A percentile compares a stretch with the other conserved stretches of the same genome.
phyloP scores from a whole-genome alignment of 176 grass and related monocot species.

The Juncus effusus region DNA sequence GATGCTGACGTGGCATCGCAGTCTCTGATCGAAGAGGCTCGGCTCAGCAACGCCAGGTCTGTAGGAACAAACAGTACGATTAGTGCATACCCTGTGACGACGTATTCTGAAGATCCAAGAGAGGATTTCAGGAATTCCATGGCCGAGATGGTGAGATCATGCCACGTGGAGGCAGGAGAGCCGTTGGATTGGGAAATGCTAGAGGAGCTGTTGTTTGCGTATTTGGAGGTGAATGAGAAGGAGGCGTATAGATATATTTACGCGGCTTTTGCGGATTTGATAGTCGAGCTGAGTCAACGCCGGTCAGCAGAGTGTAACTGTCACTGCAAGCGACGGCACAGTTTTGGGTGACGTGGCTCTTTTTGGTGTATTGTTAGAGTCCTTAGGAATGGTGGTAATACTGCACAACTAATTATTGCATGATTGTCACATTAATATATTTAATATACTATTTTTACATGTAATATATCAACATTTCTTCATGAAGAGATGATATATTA shows the following conservation, averaged over 20 bases:
- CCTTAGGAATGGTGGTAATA: too few relatives aligned
- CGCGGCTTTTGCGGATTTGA: constrained; percentile 19
- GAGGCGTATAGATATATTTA: constrained; percentile 13
- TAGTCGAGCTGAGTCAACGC: neutral
- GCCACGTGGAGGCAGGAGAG: neutral
- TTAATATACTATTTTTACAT: too few relatives aligned
- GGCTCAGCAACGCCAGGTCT: constrained; percentile 6
- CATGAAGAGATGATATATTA: too few relatives aligned
- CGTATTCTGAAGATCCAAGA: constrained; percentile 16
- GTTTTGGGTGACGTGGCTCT: neutral
- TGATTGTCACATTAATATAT: too few relatives aligned
- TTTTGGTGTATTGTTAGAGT: too few relatives aligned
- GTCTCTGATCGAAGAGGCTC: constrained; percentile 26
- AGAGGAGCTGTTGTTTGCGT: constrained; percentile 11
- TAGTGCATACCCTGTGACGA: neutral
- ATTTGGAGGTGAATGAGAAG: constrained; percentile 17
- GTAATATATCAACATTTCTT: too few relatives aligned
- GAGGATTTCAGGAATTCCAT: constrained; percentile 18
- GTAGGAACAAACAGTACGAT: neutral
- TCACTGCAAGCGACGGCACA: neutral
- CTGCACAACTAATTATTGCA: too few relatives aligned
- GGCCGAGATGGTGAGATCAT: constrained; percentile 13
- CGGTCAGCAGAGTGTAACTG: neutral
- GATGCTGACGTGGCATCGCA: constrained; percentile 3
- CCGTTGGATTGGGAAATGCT: constrained; percentile 22